Evolutionary conservation across 306 rosid species (phyloP), one percentile per base, ranked within the genome.

Genomic region (Senna siamea): DNA sequence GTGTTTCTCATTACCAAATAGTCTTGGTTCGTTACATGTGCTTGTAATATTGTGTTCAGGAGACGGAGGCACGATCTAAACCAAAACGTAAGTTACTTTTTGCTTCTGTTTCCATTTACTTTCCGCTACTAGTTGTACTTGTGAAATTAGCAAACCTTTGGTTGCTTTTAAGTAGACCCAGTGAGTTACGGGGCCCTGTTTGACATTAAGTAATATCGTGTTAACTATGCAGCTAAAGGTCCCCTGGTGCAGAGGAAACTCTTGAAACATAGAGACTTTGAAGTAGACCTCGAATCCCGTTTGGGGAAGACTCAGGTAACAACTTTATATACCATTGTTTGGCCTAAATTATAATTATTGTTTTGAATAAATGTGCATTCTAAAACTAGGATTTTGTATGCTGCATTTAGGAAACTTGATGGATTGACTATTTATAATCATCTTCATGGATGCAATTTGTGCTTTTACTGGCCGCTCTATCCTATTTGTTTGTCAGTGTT

Each of bases 201-300:
- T 7, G 2, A 28, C 34, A 52, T 57, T 38, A 64, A 76, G 64
- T 65, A 12, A 41, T 19, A 65, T 59, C 6, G 11, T 75, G 3
- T 6, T 64, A 41, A 64, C 56, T 9, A 12, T 81, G 72, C 82
- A 93, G n/a, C n/a, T n/a, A n/a, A n/a, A n/a, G 97, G 93, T 43
- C 97, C 97, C 78, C 86, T 74, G 0, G 93, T 88, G 69, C 97
- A 89, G 74, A 85, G 97, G 85, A 87, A 93, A 76, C 96, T 97
- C 53, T 78, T 93, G 86, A 93, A 93, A 75, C 96, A 89, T 66
- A 85, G 98, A 80, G 98, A 93, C 85, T 93, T 83, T 71, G 97
- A 89, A 83, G 98, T 93, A 9, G 92, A 93, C 88, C 98, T 93
- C 2, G 87, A 91, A 63, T 93, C 98, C 48, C 88, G 92, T 69